Base-by-base conservation (phyloP, 441 rosid genomes). In the Corymbia calophylla region DNA sequence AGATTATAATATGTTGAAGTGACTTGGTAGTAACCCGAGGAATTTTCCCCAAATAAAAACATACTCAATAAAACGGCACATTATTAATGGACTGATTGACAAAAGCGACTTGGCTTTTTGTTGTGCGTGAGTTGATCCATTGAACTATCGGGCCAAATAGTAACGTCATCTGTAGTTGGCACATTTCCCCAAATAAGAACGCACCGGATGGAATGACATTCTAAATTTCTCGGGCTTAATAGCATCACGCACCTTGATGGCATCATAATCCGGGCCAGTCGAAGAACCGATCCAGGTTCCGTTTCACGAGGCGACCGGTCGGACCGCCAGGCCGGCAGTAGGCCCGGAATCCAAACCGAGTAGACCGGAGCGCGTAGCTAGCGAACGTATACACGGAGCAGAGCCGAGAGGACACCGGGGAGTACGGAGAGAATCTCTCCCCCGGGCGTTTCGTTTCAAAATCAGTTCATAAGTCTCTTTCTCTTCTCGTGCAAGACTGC, bases 11-110 rank as follows among this genome's bases (percentile, higher is more conserved):
- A 70, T 2, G 7, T 9, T 1, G 7, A 32, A 35, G 11, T 68
- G 1, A 68, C 80, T 32, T 3, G 8, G 0, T 2, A 68, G 23
- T 8, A 2, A 0, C 0, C 0, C 3, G 8, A 0, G 0, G 0
- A 10, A 3, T n/a, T 64, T 62, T 14, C 2, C 5, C 4, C 31
- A 15, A n/a, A 64, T 64, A 64, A 64, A 5, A 64, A 3, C 0
- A 0, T 62, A 14, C 18, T 62, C 4, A 0, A 27, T 62, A 27
- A 62, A 16, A 14, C 7, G 2, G 12, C 2, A 29, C 29, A 29
- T 0, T 29, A 62, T 4, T n/a, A 1, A 3, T 5, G 2, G 44
- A 39, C 44, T 5, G 44, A 39, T 39, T 39, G 44, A 39, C n/a
- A 39, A 39, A 39, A 39, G 44, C 6, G 44, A 39, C 44, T 39